Percentiles rank a stretch among this genome's conserved stretches.
These are phyloP conservation scores for Candida labiduridarum DNA, from an alignment of 1,139 yeast genomes.

Conservation along the genomic window DNA sequence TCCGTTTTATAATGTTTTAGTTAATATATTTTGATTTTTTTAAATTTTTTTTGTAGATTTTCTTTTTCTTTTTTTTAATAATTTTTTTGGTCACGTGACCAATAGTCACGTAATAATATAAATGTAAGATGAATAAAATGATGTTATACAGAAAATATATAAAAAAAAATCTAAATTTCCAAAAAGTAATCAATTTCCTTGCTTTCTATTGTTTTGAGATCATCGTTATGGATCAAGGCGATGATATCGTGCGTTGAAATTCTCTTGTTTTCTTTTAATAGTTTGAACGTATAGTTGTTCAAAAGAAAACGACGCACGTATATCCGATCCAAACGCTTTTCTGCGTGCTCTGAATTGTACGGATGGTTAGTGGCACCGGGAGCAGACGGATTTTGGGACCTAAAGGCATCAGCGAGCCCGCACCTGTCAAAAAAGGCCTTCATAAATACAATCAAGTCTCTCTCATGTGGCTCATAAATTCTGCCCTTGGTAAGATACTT, in stretches of 20 bases:
- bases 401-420: background rate
- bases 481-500: background rate
- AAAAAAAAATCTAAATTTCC: too few relatives aligned
- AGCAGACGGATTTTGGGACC: background rate
- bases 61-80: too few relatives aligned
- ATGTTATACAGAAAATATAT: too few relatives aligned
- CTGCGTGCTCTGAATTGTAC: background rate
- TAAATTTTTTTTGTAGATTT: background rate
- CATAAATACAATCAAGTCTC: background rate
- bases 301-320: background rate
- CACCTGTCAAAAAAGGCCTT: background rate
- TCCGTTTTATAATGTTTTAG: background rate
- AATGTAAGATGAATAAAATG: too few relatives aligned
- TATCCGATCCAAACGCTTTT: background rate
- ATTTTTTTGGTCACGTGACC: too few relatives aligned
- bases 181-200: too few relatives aligned
- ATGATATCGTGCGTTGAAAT: background rate
- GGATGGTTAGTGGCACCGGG: background rate
- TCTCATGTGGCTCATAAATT: background rate
- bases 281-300: background rate
- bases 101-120: too few relatives aligned
- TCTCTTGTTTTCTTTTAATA: background rate
- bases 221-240: background rate
- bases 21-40: background rate
- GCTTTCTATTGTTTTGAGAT: too few relatives aligned